Evolutionary conservation across 176 grass and related monocot genomes (phyloP), one percentile per base, ranked within the genome.

Genomic region (Cocos nucifera): DNA sequence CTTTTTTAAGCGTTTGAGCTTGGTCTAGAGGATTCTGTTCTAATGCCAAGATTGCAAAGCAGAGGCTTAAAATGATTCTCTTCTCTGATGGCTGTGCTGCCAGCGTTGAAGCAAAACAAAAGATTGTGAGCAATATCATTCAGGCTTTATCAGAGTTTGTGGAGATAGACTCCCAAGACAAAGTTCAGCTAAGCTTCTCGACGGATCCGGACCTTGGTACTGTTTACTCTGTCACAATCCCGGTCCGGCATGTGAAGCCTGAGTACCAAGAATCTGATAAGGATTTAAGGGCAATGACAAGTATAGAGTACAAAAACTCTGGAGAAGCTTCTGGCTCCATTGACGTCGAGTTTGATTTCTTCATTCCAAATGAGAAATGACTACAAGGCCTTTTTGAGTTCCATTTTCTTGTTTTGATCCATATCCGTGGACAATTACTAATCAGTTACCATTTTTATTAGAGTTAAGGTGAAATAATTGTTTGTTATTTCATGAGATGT

Each of bases 51-150:
- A 92, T 92, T 1, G 93, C 82, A 62, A 98, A 90, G 30, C 93
- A 88, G 75, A 88, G 93, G 73, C 73, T 92, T 62, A 83, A 98
- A 72, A 98, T 98, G 93, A 82, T 98, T 27, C 55, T 98, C 29
- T 98, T 92, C 63, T 98, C 93, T 0, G 81, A 98, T 69, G 78
- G 93, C 62, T 98, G 93, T 28, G 81, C 83, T 19, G 77, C 92
- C 51, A 91, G 87, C 59, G 84, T 92, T 19, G 73, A 91, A 60
- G 87, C 87, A 51, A 98, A 98, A 82, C 79, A 92, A 65, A 98
- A 89, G 76, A 98, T 98, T 9, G 79, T 98, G 3, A 83, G 77
- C 49, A 83, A 86, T 8, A 57, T 98, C 4, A 50, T 92, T 3
- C 62, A 82, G 66, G 80, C 93, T 3, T 54, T 98, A 16, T 92